phyloP scores from a whole-genome alignment of 306 rosid genomes.

The Trifolium fragiferum region DNA sequence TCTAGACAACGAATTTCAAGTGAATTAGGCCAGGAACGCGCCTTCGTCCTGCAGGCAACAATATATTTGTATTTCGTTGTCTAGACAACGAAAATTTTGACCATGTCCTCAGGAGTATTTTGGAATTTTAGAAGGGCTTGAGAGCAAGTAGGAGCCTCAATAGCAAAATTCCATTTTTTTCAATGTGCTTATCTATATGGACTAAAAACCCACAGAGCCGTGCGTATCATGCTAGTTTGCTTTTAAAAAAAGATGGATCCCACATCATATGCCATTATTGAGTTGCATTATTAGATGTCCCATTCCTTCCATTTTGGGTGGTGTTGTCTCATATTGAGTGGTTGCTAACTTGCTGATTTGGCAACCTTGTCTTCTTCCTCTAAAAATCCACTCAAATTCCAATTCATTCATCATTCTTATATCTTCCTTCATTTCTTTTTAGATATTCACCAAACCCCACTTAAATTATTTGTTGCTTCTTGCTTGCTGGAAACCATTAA shows the following conservation, averaged over 20 bases:
- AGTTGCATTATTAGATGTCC: not conserved
- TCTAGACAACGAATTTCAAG: too few species aligned
- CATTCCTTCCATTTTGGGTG: conserved; percentile 1
- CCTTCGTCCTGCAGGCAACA: too few species aligned
- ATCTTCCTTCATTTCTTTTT: not conserved
- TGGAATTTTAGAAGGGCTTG: too few species aligned
- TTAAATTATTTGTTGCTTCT: not conserved
- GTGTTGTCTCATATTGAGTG: not conserved
- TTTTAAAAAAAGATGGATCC: not conserved
- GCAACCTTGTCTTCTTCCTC: conserved; percentile 9
- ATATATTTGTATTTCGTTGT: too few species aligned
- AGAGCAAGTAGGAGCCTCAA: too few species aligned
- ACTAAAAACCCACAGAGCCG: not conserved
- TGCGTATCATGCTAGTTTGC: not conserved
- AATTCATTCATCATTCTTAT: not conserved
- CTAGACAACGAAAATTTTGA: too few species aligned
- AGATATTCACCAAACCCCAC: conserved; percentile 1
- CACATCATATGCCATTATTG: conserved; percentile 1
- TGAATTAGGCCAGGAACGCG: too few species aligned
- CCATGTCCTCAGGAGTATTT: too few species aligned
- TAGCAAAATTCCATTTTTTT: too few species aligned
- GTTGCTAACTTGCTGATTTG: conserved; percentile 12
- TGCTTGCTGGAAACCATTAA: not conserved
- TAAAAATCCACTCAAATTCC: not conserved
- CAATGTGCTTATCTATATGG: too few species aligned